These are phyloP conservation scores for Fusarium odoratissimum DNA, from an alignment of 2,329 filamentous ascomycete species.

Conservation along the genomic window DNA sequence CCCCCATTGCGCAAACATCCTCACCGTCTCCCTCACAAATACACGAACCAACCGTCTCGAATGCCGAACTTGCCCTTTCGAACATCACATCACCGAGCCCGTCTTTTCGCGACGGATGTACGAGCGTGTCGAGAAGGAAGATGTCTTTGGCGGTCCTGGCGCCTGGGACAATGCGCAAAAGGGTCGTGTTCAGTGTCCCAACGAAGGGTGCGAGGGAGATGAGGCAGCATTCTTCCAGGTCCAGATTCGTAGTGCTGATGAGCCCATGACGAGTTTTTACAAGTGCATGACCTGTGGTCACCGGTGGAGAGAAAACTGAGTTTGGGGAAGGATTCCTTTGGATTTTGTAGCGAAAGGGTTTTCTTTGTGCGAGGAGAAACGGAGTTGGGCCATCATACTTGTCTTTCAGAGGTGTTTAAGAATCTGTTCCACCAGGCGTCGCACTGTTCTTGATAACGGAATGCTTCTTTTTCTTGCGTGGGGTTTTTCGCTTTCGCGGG, in stretches of 20 bases:
- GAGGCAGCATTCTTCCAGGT: conserved; percentile 96
- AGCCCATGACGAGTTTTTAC: conserved; percentile 97
- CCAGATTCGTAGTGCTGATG: conserved; percentile 97
- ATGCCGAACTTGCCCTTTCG: conserved; percentile 95
- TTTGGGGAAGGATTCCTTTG: not conserved
- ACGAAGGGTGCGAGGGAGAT: conserved; percentile 81
- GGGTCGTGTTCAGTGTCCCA: conserved; percentile 83
- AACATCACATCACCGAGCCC: conserved; percentile 81
- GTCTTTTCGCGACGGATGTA: conserved; percentile 87
- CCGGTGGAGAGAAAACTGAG: conserved; percentile 74
- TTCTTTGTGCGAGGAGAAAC: conserved; percentile 37
- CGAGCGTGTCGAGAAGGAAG: conserved; percentile 88
- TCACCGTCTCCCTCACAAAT: conserved; percentile 74
- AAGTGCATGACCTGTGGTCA: conserved; percentile 79
- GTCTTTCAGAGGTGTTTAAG: conserved; percentile 12
- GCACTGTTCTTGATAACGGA: not conserved
- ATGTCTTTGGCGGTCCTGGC: conserved; percentile 87
- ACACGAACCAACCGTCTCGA: conserved; percentile 83
- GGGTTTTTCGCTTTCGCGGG: not conserved
- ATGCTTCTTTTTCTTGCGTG: conserved; percentile 1
- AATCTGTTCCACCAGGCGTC: not conserved
- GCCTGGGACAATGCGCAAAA: conserved; percentile 94
- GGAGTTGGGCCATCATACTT: conserved; percentile 24
- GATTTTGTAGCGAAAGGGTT: conserved; percentile 11
- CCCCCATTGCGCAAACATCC: conserved; percentile 84